Percentiles rank a stretch among this genome's conserved stretches.
phyloP scores from a whole-genome alignment of 139 green algal species.

The Tetradesmus obliquus region DNA sequence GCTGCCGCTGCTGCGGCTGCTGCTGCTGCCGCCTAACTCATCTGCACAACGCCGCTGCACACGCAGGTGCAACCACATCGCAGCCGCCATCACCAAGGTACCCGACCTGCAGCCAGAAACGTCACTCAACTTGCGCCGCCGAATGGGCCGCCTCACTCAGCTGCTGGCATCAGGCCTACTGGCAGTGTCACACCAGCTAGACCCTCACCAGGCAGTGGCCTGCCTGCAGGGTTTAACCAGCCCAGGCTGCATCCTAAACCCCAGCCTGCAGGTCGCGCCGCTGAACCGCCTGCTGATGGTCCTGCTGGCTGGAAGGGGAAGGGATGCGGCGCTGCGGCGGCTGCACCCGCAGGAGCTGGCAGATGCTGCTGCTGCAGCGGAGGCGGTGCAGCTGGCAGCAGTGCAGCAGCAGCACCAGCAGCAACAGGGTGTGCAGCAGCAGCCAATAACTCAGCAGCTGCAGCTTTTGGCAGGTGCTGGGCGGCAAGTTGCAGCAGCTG shows the following conservation, averaged over 20 bases:
- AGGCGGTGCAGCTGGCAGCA: not conserved
- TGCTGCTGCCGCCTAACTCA: not conserved
- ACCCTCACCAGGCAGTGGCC: not conserved
- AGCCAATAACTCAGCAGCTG: not conserved
- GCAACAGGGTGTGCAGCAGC: not conserved
- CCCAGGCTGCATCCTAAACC: conserved; percentile 3
- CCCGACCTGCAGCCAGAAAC: not conserved
- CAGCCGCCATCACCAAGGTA: not conserved
- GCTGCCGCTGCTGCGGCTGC: not conserved
- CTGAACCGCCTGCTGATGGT: not conserved
- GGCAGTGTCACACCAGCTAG: not conserved
- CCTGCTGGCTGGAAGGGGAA: conserved; percentile 4
- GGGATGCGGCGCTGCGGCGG: not conserved
- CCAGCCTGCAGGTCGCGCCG: not conserved
- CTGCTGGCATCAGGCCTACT: not conserved
- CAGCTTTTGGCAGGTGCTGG: not conserved
- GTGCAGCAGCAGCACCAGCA: conserved; percentile 10
- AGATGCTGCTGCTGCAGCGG: conserved; percentile 8
- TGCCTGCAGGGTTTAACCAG: conserved; percentile 1
- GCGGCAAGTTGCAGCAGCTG: not conserved
- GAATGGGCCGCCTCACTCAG: not conserved
- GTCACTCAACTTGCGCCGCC: not conserved
- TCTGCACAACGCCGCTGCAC: not conserved
- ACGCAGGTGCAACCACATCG: conserved; percentile 21
- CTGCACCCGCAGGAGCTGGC: conserved; percentile 23